Percentiles rank a stretch among this genome's conserved stretches.
Conservation (phyloP, 495 filamentous ascomycete species). For the Aspergillus bridgeri region DNA sequence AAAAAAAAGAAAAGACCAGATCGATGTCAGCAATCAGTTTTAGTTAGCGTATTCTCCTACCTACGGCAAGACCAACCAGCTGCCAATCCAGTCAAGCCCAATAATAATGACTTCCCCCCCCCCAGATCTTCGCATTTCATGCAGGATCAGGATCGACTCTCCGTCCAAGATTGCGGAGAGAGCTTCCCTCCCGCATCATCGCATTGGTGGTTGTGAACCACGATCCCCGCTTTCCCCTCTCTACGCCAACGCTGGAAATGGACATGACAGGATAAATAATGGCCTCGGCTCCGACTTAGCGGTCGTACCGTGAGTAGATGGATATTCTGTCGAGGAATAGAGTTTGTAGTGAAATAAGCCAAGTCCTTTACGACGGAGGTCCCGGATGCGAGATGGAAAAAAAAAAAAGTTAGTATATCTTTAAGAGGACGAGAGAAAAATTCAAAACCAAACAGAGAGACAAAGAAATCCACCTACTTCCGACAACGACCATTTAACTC, state of each 20-base stretch:
- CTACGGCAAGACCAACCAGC: neutral
- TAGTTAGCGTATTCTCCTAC: too few relatives aligned
- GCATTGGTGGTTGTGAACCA: neutral
- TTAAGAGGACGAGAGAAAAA: neutral
- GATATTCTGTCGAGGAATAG: too few relatives aligned
- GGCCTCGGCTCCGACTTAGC: too few relatives aligned
- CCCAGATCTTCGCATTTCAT: neutral
- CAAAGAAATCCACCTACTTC: too few relatives aligned
- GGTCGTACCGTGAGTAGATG: neutral
- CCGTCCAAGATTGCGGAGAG: constrained; percentile 25
- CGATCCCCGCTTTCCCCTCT: neutral
- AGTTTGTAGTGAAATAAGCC: neutral
- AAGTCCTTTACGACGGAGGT: neutral
- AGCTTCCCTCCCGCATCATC: constrained; percentile 14
- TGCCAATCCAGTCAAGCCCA: neutral
- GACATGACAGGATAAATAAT: too few relatives aligned
- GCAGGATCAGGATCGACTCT: constrained; percentile 22
- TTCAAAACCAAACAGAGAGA: too few relatives aligned
- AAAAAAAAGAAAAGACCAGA: neutral
- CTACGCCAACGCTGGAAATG: neutral
- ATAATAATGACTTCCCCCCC: too few relatives aligned
- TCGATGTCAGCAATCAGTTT: neutral
- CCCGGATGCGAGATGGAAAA: neutral
- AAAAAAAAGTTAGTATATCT: neutral
- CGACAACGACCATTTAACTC: too few relatives aligned